Evolutionary conservation across 495 filamentous ascomycete species (phyloP).

Genomic region (Neurospora discreta): DNA sequence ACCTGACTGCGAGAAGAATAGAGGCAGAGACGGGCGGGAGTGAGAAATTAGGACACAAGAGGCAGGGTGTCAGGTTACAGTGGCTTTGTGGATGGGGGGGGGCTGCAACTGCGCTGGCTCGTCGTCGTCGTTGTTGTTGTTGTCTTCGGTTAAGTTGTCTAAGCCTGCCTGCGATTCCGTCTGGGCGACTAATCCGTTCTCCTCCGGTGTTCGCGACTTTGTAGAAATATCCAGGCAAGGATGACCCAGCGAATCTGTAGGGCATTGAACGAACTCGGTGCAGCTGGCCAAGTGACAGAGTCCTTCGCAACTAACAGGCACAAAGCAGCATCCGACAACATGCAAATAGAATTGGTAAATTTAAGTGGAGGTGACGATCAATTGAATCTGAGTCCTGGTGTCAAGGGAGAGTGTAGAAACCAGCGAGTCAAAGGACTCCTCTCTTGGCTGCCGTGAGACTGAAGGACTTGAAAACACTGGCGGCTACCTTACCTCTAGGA

Average conservation of each 20-base stretch:
- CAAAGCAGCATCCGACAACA: neutral
- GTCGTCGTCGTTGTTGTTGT: neutral
- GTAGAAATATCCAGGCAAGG: neutral
- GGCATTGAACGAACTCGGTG: neutral
- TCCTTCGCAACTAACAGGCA: neutral
- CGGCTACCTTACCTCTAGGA: no score
- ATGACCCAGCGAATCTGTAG: neutral
- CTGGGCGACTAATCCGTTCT: neutral
- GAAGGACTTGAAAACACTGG: neutral
- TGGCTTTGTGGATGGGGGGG: neutral
- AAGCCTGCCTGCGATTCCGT: neutral
- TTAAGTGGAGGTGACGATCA: neutral
- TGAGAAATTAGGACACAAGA: slow-evolving; percentile 15
- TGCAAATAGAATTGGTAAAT: neutral
- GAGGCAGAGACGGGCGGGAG: slow-evolving; percentile 4
- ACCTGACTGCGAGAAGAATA: neutral
- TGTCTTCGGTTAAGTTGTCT: neutral
- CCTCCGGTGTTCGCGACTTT: neutral
- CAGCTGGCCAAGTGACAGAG: neutral
- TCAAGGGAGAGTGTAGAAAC: neutral
- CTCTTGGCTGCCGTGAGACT: neutral
- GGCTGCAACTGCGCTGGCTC: neutral
- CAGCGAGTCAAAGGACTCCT: neutral
- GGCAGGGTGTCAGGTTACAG: slow-evolving; percentile 3
- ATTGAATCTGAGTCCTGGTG: neutral